Conservation (phyloP, 2,329 filamentous ascomycete species). For the Claviceps spartinae region DNA sequence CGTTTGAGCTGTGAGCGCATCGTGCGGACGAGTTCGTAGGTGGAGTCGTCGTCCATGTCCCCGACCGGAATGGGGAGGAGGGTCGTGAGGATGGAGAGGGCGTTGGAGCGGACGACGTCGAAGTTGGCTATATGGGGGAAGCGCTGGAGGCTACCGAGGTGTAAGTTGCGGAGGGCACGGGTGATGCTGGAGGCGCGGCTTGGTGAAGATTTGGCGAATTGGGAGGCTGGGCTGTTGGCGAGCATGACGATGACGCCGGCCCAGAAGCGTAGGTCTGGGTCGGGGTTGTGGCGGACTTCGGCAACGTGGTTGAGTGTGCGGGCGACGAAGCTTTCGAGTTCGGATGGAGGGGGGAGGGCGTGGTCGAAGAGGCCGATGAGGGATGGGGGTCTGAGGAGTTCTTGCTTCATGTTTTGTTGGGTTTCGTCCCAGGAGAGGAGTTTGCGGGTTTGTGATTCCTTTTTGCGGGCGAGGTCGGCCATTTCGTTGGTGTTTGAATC, state of each 20-base stretch:
- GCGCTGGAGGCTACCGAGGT: slow-evolving; percentile 1
- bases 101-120: slow-evolving; percentile 7
- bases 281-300: neutral
- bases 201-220: slow-evolving; percentile 1
- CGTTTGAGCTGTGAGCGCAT: slow-evolving; percentile 1
- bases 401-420: slow-evolving; percentile 1
- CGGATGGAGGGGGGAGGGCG: slow-evolving; percentile 1
- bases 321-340: slow-evolving; percentile 3
- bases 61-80: slow-evolving; percentile 6
- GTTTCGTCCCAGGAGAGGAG: slow-evolving; percentile 1
- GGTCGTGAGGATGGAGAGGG: slow-evolving; percentile 4
- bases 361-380: slow-evolving; percentile 1
- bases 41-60: neutral
- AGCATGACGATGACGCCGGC: slow-evolving; percentile 3
- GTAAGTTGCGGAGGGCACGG: slow-evolving; percentile 5
- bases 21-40: neutral
- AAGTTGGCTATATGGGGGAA: slow-evolving; percentile 7
- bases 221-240: slow-evolving; percentile 1
- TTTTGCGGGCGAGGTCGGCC: neutral
- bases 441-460: too few species aligned
- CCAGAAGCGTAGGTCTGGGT: neutral
- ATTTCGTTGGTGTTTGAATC: neutral
- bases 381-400: slow-evolving; percentile 2
- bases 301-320: neutral
- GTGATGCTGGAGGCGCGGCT: slow-evolving; percentile 2